A percentile compares a stretch with the other conserved stretches of the same genome.
These are phyloP conservation scores for Ogataea henricii DNA, from an alignment of 805 yeast genomes.

Conservation along the genomic window DNA sequence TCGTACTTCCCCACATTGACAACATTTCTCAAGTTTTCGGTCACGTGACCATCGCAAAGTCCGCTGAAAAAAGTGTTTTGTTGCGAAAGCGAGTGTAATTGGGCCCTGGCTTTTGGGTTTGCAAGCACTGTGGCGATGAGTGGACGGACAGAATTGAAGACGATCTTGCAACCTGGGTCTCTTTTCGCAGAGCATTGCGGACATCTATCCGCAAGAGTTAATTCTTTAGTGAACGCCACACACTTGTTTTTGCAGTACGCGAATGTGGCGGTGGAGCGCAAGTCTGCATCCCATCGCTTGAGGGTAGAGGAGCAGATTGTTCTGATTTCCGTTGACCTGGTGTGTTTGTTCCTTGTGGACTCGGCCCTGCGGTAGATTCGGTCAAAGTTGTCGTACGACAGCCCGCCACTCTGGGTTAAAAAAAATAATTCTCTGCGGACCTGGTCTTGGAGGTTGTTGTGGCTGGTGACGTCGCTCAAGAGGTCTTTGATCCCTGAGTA, in stretches of 20 bases:
- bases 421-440: slow-evolving; percentile 20
- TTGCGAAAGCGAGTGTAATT: slow-evolving; percentile 7
- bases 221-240: slow-evolving; percentile 18
- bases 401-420: slow-evolving; percentile 18
- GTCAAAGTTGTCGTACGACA: slow-evolving; percentile 22
- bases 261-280: slow-evolving; percentile 10
- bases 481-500: slow-evolving; percentile 8
- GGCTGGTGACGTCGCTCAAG: slow-evolving; percentile 4
- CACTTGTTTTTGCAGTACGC: slow-evolving; percentile 15
- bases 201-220: slow-evolving; percentile 2
- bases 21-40: background rate
- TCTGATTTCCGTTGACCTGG: slow-evolving; percentile 12
- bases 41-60: slow-evolving; percentile 9
- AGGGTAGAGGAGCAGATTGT: slow-evolving; percentile 13
- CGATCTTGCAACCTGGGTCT: slow-evolving; percentile 10
- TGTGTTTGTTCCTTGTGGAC: background rate
- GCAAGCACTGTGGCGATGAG: slow-evolving; percentile 15
- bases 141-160: slow-evolving; percentile 17
- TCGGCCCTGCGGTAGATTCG: slow-evolving; percentile 14
- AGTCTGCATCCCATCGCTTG: slow-evolving; percentile 12
- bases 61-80: background rate
- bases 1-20: slow-evolving; percentile 7
- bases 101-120: slow-evolving; percentile 16
- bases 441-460: slow-evolving; percentile 12
- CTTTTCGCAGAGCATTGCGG: slow-evolving; percentile 11